These are phyloP conservation scores for Iodosphaeria phyllophila DNA, from an alignment of 2,329 filamentous ascomycete genomes.

Conservation along the genomic window DNA sequence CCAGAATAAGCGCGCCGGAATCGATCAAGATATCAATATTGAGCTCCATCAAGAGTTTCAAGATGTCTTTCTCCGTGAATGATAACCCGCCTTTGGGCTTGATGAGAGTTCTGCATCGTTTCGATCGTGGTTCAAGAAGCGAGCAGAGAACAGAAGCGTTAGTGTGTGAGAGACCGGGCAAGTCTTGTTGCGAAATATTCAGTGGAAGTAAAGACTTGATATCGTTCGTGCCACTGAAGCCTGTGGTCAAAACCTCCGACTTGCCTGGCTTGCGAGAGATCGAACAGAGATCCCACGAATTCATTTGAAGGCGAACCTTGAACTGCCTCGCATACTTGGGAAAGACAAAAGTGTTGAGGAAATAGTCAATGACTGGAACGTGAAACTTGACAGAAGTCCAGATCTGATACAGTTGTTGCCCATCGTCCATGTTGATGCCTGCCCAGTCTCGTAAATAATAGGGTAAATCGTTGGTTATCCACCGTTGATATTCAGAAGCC, in stretches of 20 bases:
- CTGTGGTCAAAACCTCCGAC: constrained; percentile 29
- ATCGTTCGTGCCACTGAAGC: constrained; percentile 57
- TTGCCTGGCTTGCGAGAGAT: constrained; percentile 10
- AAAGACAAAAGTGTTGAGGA: constrained; percentile 44
- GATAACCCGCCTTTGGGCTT: too few relatives aligned
- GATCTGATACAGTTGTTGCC: constrained; percentile 26
- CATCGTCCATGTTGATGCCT: constrained; percentile 39
- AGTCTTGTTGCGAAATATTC: constrained; percentile 41
- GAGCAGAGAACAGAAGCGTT: constrained; percentile 45
- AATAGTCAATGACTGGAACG: constrained; percentile 36
- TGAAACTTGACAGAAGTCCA: constrained; percentile 29
- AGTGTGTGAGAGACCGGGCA: constrained; percentile 34
- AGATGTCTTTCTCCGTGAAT: too few relatives aligned
- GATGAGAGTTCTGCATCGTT: too few relatives aligned
- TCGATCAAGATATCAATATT: constrained; percentile 39
- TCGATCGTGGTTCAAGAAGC: constrained; percentile 31
- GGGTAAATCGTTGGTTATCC: constrained; percentile 23
- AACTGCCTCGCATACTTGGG: constrained; percentile 47
- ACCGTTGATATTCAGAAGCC: constrained; percentile 32
- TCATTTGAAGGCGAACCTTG: constrained; percentile 39
- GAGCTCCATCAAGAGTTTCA: constrained; percentile 16
- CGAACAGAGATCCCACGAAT: constrained; percentile 48
- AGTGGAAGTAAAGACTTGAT: constrained; percentile 37
- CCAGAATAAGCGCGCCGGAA: constrained; percentile 42
- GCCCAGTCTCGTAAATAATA: constrained; percentile 30